Percentiles rank a stretch among this genome's conserved stretches.
phyloP scores from a whole-genome alignment of 805 yeast species.

The Ogataea ramenticola region DNA sequence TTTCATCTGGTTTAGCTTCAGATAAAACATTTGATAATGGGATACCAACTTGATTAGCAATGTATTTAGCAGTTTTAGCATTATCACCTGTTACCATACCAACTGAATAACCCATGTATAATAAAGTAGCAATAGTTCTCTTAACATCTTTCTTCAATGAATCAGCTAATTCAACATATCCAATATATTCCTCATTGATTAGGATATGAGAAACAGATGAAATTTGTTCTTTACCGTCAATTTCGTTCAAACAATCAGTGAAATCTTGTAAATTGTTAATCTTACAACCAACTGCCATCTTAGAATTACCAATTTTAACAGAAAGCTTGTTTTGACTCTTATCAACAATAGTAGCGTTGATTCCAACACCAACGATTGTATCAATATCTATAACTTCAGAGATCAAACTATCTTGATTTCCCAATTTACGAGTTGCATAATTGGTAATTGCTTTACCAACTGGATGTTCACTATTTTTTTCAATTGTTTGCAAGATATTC shows the following conservation, averaged over 20 bases:
- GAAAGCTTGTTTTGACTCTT: constrained; percentile 14
- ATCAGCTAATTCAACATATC: constrained; percentile 64
- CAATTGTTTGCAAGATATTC: constrained; percentile 52
- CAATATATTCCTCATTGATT: constrained; percentile 51
- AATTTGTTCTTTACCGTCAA: constrained; percentile 5
- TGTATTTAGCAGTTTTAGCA: constrained; percentile 47
- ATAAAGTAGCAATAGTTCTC: constrained; percentile 50
- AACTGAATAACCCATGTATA: constrained; percentile 45
- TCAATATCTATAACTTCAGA: constrained; percentile 26
- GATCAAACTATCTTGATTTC: neutral
- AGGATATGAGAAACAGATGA: constrained; percentile 32
- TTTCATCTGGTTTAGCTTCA: constrained; percentile 70
- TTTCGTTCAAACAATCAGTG: constrained; percentile 4
- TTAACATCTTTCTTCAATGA: constrained; percentile 57
- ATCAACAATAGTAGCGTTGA: constrained; percentile 23
- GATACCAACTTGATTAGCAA: constrained; percentile 66
- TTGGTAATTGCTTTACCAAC: constrained; percentile 63
- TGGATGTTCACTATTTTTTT: constrained; percentile 79
- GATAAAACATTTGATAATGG: constrained; percentile 59
- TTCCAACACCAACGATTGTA: constrained; percentile 39
- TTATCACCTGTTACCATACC: constrained; percentile 93
- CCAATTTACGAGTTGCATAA: constrained; percentile 14
- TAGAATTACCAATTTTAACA: constrained; percentile 49
- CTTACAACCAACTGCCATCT: constrained; percentile 26
- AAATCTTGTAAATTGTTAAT: constrained; percentile 16